Evolutionary conservation across 352 stramenopile genomes (phyloP).

Genomic region (Sclerospora graminicola): DNA sequence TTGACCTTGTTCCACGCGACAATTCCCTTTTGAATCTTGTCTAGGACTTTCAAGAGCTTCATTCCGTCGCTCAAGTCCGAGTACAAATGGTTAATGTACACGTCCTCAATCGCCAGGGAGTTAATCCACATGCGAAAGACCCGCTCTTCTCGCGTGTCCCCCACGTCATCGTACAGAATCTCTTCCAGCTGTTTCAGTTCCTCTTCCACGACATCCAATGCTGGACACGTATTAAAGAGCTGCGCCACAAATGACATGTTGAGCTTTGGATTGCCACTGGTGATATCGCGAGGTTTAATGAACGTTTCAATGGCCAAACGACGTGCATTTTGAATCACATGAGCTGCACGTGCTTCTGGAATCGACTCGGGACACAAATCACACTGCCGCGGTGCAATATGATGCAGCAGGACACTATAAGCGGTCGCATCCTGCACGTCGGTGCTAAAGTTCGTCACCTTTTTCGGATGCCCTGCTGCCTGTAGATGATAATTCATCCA

Average conservation of each 20-base stretch:
- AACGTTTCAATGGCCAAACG: constrained; percentile 84
- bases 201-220: constrained; percentile 71
- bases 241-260: constrained; percentile 87
- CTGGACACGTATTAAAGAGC: constrained; percentile 89
- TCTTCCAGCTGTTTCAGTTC: constrained; percentile 83
- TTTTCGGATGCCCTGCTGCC: constrained; percentile 55
- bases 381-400: constrained; percentile 73
- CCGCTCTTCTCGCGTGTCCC: constrained; percentile 80
- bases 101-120: constrained; percentile 81
- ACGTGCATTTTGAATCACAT: constrained; percentile 81
- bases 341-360: constrained; percentile 50
- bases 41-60: constrained; percentile 83
- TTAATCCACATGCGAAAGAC: constrained; percentile 92
- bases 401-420: constrained; percentile 83
- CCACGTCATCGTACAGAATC: constrained; percentile 79
- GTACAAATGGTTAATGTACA: constrained; percentile 89
- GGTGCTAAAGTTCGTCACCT: constrained; percentile 69
- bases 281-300: constrained; percentile 89
- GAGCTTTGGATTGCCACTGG: constrained; percentile 87
- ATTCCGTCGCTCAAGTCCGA: constrained; percentile 82
- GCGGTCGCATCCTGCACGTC: constrained; percentile 78
- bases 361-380: constrained; percentile 46
- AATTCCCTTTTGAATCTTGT: constrained; percentile 85
- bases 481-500: constrained; percentile 93
- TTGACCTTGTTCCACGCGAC: constrained; percentile 87